Percentiles rank a stretch among this genome's conserved stretches.
Evolutionary conservation across 2,329 filamentous ascomycete genomes (phyloP).

Genomic region (Orbilia quercus): DNA sequence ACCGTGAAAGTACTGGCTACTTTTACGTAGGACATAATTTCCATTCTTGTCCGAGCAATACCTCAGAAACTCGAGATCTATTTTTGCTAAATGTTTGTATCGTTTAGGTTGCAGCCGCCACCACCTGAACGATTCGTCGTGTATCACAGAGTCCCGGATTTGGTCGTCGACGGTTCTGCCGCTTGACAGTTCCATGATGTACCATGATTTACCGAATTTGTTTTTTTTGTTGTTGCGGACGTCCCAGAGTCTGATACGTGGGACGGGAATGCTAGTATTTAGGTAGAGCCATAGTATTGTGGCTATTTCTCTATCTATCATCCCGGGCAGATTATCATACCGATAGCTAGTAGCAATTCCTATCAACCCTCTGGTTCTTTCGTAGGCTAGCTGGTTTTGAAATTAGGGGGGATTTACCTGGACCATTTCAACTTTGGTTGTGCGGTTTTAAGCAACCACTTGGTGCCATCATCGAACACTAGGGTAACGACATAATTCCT

Average conservation of each 20-base stretch:
- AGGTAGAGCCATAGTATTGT: slow-evolving; percentile 30
- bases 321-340: not conserved
- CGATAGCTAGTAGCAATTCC: not conserved
- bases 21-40: slow-evolving; percentile 1
- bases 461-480: slow-evolving; percentile 41
- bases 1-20: slow-evolving; percentile 26
- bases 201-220: slow-evolving; percentile 45
- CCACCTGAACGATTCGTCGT: not conserved
- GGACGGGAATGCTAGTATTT: slow-evolving; percentile 35
- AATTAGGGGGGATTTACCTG: not conserved
- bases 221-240: slow-evolving; percentile 23
- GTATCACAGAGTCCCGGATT: not conserved
- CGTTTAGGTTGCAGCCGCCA: not conserved
- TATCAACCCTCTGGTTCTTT: not conserved
- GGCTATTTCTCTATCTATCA: slow-evolving; percentile 35
- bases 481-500: slow-evolving; percentile 47
- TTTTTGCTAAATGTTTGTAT: slow-evolving; percentile 12
- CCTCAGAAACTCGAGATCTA: slow-evolving; percentile 30
- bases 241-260: slow-evolving; percentile 43
- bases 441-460: slow-evolving; percentile 45
- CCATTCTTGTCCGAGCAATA: not conserved
- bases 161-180: slow-evolving; percentile 11
- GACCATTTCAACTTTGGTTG: slow-evolving; percentile 29
- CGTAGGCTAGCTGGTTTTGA: too few relatives aligned
- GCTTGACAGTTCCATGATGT: slow-evolving; percentile 31